Percentiles rank a stretch among this genome's conserved stretches.
Evolutionary conservation across 1,284 basidiomycete genomes (phyloP).

Genomic region (Schizophyllum amplum): DNA sequence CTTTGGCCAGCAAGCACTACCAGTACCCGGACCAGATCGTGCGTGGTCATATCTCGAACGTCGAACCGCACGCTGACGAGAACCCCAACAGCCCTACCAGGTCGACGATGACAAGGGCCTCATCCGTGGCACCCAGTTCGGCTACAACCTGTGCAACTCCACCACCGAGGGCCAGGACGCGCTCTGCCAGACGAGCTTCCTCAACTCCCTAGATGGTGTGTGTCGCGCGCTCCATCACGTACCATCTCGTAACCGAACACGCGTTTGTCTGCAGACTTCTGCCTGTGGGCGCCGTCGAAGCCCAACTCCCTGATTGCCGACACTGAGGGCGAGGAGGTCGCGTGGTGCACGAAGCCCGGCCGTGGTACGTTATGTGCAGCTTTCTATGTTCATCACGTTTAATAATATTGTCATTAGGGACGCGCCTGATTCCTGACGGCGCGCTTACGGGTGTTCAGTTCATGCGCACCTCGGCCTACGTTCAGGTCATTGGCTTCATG

Average conservation of each 20-base stretch:
- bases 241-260: not conserved
- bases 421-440: not conserved
- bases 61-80: not conserved
- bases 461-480: slow-evolving; percentile 34
- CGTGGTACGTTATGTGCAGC: too few relatives aligned
- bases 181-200: slow-evolving; percentile 54
- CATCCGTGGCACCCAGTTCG: slow-evolving; percentile 48
- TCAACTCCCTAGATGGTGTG: slow-evolving; percentile 46
- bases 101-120: slow-evolving; percentile 39
- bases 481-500: too few relatives aligned
- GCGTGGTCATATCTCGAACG: slow-evolving; percentile 18
- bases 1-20: slow-evolving; percentile 46
- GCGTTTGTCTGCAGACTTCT: slow-evolving; percentile 44
- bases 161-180: slow-evolving; percentile 47
- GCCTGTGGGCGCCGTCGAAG: slow-evolving; percentile 40
- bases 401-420: too few relatives aligned
- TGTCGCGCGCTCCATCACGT: not conserved
- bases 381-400: too few relatives aligned
- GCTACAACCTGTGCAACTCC: slow-evolving; percentile 66
- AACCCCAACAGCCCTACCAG: slow-evolving; percentile 43
- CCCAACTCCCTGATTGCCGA: slow-evolving; percentile 43
- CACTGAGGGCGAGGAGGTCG: slow-evolving; percentile 60
- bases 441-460: slow-evolving; percentile 19
- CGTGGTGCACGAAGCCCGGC: slow-evolving; percentile 54
- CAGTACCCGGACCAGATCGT: slow-evolving; percentile 43